Evolutionary conservation across 495 filamentous ascomycete genomes (phyloP).

Genomic region (Filosporella fistucella): DNA sequence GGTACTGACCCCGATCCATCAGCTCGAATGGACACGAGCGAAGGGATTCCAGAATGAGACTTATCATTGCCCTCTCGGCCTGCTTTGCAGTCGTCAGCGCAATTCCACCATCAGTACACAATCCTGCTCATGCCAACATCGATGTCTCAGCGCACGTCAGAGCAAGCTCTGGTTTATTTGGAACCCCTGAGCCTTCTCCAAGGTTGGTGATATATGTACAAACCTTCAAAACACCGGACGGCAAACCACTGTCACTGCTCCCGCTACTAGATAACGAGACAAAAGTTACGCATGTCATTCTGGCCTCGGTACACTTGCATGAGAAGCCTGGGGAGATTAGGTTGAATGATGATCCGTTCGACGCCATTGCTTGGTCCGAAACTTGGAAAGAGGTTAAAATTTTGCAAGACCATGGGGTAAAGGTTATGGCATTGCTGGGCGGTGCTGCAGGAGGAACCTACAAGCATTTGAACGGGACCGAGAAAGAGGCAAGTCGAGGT

Average conservation of each 20-base stretch:
- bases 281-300: constrained; percentile 39
- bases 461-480: constrained; percentile 31
- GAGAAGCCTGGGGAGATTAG: constrained; percentile 35
- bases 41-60: no score
- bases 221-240: constrained; percentile 31
- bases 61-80: no score
- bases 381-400: constrained; percentile 36
- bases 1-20: no score
- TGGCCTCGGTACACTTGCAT: constrained; percentile 42
- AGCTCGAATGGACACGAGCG: no score
- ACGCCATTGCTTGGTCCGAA: constrained; percentile 23
- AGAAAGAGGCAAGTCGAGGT: constrained; percentile 21
- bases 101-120: no score
- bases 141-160: no score
- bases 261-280: constrained; percentile 38
- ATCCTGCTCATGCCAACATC: no score
- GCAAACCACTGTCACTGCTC: constrained; percentile 33
- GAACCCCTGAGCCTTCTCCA: constrained; percentile 11
- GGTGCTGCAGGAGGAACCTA: constrained; percentile 31
- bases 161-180: no score
- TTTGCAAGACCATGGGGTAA: constrained; percentile 35
- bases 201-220: constrained; percentile 38
- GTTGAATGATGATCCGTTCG: constrained; percentile 36
- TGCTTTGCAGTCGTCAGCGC: no score
- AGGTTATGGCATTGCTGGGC: constrained; percentile 39